Conservation (phyloP, 495 filamentous ascomycete species). For the Tuber aestivum region DNA sequence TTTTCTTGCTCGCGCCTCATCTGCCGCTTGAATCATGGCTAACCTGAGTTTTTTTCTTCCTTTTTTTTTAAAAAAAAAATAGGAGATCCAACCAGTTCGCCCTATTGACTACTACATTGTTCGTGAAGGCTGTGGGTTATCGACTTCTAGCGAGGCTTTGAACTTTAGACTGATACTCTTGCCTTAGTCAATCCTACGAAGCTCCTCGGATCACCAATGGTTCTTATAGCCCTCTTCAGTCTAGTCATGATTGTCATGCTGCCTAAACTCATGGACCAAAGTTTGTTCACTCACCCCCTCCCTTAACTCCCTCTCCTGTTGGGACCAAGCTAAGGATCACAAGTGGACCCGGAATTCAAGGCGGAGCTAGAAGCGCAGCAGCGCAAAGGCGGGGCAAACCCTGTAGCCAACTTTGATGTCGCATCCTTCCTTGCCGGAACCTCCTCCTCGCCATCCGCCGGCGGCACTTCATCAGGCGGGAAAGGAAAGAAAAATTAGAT, state of each 20-base stretch:
- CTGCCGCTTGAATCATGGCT: not conserved
- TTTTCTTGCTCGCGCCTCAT: not conserved
- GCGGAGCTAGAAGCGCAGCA: conserved; percentile 89
- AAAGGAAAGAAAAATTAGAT: conserved; percentile 32
- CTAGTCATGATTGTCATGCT: conserved; percentile 77
- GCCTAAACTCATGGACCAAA: conserved; percentile 92
- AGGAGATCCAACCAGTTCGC: conserved; percentile 37
- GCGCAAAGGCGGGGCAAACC: conserved; percentile 49
- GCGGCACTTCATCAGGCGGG: conserved; percentile 16
- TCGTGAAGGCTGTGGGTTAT: conserved; percentile 40
- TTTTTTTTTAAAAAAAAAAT: conserved; percentile 16
- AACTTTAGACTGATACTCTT: conserved; percentile 11
- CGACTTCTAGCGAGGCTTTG: not conserved
- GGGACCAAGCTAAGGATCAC: conserved; percentile 2
- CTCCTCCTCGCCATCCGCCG: conserved; percentile 44
- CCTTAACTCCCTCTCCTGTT: not conserved
- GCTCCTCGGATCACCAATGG: conserved; percentile 90
- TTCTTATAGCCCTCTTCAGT: conserved; percentile 75
- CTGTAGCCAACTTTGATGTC: conserved; percentile 30
- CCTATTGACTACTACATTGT: conserved; percentile 29
- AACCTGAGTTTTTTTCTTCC: not conserved
- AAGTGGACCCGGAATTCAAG: conserved; percentile 92
- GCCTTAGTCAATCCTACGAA: conserved; percentile 49
- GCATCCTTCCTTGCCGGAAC: conserved; percentile 36
- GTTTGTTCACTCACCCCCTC: conserved; percentile 52